phyloP scores from a whole-genome alignment of 73 alveolate genomes.

The Stentor coeruleus region DNA sequence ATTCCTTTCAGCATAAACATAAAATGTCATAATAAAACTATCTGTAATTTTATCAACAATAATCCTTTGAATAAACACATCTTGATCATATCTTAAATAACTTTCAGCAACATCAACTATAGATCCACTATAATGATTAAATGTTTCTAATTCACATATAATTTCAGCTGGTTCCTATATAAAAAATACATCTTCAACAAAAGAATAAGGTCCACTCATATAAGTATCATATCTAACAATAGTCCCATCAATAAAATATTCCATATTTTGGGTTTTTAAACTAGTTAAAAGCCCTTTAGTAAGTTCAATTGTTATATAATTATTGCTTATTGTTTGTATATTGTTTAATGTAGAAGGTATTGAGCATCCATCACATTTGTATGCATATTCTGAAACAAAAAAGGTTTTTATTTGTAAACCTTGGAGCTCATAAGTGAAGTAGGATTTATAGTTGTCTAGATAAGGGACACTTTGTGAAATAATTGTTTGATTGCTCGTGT shows the following conservation, averaged over 20 bases:
- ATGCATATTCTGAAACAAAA: neutral
- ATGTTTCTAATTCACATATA: neutral
- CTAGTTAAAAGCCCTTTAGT: neutral
- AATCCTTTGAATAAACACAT: neutral
- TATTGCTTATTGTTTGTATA: neutral
- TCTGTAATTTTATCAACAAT: neutral
- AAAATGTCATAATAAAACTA: neutral
- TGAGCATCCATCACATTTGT: neutral
- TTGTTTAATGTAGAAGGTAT: neutral
- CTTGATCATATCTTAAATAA: neutral
- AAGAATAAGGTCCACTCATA: neutral
- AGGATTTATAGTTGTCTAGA: too few species aligned
- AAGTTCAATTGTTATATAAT: neutral
- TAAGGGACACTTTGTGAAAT: neutral
- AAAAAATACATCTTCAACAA: neutral
- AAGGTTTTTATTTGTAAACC: neutral
- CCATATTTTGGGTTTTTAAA: too few species aligned
- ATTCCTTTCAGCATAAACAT: neutral
- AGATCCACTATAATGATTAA: neutral
- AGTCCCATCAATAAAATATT: too few species aligned
- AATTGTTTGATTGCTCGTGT: neutral
- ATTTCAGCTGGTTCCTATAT: neutral
- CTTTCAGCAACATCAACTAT: constrained; percentile 10
- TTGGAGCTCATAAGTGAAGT: neutral
- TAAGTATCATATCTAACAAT: neutral